Percentiles rank a stretch among this genome's conserved stretches.
Conservation (phyloP, 2,329 filamentous ascomycete genomes). For the Botrytis fabae region DNA sequence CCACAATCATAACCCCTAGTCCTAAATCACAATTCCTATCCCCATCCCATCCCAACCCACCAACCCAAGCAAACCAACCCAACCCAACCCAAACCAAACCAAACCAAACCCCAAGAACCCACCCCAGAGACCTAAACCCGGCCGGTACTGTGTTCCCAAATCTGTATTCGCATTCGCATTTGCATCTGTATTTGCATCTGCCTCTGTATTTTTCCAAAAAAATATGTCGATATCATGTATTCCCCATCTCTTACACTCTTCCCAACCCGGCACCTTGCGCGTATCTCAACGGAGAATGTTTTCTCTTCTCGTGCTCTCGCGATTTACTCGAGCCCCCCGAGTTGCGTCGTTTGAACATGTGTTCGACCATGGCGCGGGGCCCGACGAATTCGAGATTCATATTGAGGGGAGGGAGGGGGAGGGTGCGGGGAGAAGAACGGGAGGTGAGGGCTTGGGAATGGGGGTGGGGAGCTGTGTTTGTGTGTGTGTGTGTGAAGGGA, state of each 20-base stretch:
- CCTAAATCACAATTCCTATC: too few relatives aligned
- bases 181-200: not conserved
- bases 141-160: conserved; percentile 1
- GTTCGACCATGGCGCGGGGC: conserved; percentile 62
- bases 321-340: conserved; percentile 33
- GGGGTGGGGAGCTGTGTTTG: conserved; percentile 69
- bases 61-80: not conserved
- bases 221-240: not conserved
- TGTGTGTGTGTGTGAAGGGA: conserved; percentile 51
- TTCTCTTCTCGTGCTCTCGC: conserved; percentile 21
- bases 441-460: conserved; percentile 39
- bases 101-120: not conserved
- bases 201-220: not conserved
- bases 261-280: conserved; percentile 18
- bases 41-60: not conserved
- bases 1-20: too few relatives aligned
- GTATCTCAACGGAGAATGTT: conserved; percentile 29
- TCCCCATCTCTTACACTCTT: not conserved
- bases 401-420: conserved; percentile 52
- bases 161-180: not conserved
- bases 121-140: not conserved
- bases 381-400: conserved; percentile 61
- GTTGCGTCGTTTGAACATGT: conserved; percentile 58
- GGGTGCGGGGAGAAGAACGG: conserved; percentile 30
- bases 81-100: not conserved